These are phyloP conservation scores for Chytridium lagenaria DNA, from an alignment of 371 early-diverging fungal species.

Conservation along the genomic window DNA sequence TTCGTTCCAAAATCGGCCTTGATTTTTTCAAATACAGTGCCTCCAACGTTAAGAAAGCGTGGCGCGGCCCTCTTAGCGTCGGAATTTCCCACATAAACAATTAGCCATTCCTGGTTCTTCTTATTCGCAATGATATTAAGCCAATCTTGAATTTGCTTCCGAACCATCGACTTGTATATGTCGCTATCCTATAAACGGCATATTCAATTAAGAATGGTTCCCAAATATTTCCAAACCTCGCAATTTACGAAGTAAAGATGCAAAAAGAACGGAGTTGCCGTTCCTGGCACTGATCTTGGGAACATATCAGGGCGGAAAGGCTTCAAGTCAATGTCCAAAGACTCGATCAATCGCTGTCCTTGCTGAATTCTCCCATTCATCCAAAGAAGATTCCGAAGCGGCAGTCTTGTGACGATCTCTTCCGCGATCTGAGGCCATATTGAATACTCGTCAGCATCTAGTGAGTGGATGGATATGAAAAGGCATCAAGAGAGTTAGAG, in stretches of 20 bases:
- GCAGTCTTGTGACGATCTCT: constrained; percentile 75
- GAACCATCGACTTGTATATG: constrained; percentile 74
- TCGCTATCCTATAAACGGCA: constrained; percentile 88
- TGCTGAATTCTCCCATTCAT: constrained; percentile 72
- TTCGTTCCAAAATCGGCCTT: constrained; percentile 84
- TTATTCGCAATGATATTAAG: constrained; percentile 72
- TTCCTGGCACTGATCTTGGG: constrained; percentile 62
- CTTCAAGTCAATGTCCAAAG: constrained; percentile 71
- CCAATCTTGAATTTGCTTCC: constrained; percentile 84
- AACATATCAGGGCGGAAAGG: constrained; percentile 68
- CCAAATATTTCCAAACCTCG: constrained; percentile 62
- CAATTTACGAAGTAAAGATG: constrained; percentile 84
- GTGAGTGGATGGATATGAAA: background rate
- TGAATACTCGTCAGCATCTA: constrained; percentile 31
- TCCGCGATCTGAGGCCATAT: constrained; percentile 28
- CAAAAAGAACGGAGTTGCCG: constrained; percentile 68
- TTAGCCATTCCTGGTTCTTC: constrained; percentile 91
- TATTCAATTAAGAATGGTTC: no score
- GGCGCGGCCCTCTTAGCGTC: constrained; percentile 52
- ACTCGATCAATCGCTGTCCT: constrained; percentile 55
- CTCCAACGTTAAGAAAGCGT: constrained; percentile 41
- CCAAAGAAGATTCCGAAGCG: constrained; percentile 85
- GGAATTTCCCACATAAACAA: constrained; percentile 81
- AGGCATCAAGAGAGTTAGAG: background rate
- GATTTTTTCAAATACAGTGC: constrained; percentile 78